Evolutionary conservation across 306 rosid genomes (phyloP).

Genomic region (Castanea crenata): DNA sequence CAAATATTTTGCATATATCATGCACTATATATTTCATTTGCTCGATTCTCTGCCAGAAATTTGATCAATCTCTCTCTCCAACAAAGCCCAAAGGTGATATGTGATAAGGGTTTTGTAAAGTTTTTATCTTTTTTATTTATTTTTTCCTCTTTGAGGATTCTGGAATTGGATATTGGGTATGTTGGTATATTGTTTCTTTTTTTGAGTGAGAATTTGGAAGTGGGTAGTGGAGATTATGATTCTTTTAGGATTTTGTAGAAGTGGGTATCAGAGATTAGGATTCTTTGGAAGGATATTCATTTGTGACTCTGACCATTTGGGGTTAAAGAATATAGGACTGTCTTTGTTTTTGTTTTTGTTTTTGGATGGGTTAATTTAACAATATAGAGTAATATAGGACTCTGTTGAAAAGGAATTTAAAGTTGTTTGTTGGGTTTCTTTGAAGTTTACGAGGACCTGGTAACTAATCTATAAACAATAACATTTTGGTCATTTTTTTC

Average conservation of each 20-base stretch:
- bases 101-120: constrained; percentile 16
- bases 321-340: neutral
- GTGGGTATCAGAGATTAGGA: constrained; percentile 17
- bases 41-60: neutral
- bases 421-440: constrained; percentile 31
- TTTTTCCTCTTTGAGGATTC: neutral
- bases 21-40: neutral
- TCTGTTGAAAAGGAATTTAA: neutral
- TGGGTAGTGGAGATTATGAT: constrained; percentile 22
- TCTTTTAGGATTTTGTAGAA: constrained; percentile 21
- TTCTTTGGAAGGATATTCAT: constrained; percentile 11
- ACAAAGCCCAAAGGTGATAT: neutral
- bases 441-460: constrained; percentile 43
- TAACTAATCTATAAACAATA: constrained; percentile 21
- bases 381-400: neutral
- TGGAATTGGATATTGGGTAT: neutral
- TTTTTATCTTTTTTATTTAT: constrained; percentile 17
- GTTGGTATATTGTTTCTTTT: constrained; percentile 2
- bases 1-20: neutral
- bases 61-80: constrained; percentile 29
- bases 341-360: neutral
- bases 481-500: constrained; percentile 2
- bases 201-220: neutral
- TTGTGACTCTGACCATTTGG: constrained; percentile 8
- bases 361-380: neutral